A percentile compares a stretch with the other conserved stretches of the same genome.
phyloP scores from a whole-genome alignment of 177 flowering plant species.

The Vitis hybrid region DNA sequence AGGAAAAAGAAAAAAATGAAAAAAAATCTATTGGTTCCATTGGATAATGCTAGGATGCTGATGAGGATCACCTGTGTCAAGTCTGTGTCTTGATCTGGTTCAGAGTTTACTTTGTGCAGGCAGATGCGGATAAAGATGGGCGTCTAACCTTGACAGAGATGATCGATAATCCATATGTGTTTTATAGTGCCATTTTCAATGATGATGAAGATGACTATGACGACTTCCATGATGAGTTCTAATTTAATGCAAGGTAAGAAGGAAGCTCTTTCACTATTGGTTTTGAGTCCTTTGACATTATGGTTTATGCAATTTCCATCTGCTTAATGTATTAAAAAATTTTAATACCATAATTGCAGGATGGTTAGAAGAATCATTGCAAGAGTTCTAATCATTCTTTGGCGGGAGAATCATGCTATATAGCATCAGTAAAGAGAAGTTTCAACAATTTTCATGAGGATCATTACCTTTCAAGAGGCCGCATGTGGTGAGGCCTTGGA shows the following conservation, averaged over 20 bases:
- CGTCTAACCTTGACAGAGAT: conserved; percentile 74
- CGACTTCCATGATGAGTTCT: conserved; percentile 85
- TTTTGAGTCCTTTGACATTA: not conserved
- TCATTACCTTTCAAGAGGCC: no score
- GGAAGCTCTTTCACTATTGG: not conserved
- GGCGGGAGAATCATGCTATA: no score
- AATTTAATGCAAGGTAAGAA: conserved; percentile 17
- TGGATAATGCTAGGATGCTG: no score
- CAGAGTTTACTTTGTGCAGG: conserved; percentile 47
- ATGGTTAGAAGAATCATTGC: not conserved
- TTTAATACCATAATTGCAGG: no score
- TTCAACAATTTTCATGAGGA: no score
- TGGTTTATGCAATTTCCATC: not conserved
- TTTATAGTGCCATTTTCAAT: conserved; percentile 80
- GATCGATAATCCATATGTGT: conserved; percentile 87
- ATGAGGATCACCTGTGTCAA: no score
- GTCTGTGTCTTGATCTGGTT: not conserved
- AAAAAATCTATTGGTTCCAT: no score
- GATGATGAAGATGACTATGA: conserved; percentile 80
- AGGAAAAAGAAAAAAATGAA: no score
- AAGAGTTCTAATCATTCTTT: not conserved
- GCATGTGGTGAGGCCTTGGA: no score
- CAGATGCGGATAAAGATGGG: conserved; percentile 88
- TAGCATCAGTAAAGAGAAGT: no score
- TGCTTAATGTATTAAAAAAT: not conserved